Conservation (phyloP, 106 monocot genomes). For the Allium sativum region DNA sequence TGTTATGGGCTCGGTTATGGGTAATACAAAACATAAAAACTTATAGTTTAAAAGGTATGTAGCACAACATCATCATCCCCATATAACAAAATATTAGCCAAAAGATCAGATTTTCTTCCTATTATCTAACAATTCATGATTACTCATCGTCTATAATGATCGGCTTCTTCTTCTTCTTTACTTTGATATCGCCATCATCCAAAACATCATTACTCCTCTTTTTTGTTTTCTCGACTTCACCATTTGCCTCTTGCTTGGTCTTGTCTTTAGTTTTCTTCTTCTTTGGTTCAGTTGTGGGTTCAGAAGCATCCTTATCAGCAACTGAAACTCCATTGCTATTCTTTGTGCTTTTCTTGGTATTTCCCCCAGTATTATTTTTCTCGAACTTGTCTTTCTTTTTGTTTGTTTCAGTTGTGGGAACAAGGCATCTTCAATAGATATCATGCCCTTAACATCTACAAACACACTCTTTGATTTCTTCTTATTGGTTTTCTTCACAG, state of each 20-base stretch:
- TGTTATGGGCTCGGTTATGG: too few species aligned
- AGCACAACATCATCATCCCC: too few species aligned
- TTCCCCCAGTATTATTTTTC: not conserved
- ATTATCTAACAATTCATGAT: too few species aligned
- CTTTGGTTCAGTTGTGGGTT: conserved; percentile 27
- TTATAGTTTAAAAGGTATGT: too few species aligned
- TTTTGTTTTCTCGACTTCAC: conserved; percentile 34
- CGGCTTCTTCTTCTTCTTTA: conserved; percentile 57
- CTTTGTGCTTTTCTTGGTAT: conserved; percentile 11
- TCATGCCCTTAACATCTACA: conserved; percentile 17
- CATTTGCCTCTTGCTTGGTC: conserved; percentile 11
- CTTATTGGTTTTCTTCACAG: too few species aligned
- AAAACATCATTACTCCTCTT: conserved; percentile 26
- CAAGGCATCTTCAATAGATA: conserved; percentile 37
- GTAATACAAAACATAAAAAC: too few species aligned
- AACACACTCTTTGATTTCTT: too few species aligned
- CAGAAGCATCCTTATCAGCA: conserved; percentile 4
- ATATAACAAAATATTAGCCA: too few species aligned
- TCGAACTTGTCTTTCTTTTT: conserved; percentile 38
- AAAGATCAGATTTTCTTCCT: too few species aligned
- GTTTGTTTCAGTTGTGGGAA: conserved; percentile 43
- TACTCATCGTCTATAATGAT: conserved; percentile 18
- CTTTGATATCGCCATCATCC: conserved; percentile 15
- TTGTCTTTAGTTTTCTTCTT: conserved; percentile 52
- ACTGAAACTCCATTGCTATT: conserved; percentile 4